These are phyloP conservation scores for Pulicaria dysenterica DNA, from an alignment of 129 eudicot genomes.

Conservation along the genomic window DNA sequence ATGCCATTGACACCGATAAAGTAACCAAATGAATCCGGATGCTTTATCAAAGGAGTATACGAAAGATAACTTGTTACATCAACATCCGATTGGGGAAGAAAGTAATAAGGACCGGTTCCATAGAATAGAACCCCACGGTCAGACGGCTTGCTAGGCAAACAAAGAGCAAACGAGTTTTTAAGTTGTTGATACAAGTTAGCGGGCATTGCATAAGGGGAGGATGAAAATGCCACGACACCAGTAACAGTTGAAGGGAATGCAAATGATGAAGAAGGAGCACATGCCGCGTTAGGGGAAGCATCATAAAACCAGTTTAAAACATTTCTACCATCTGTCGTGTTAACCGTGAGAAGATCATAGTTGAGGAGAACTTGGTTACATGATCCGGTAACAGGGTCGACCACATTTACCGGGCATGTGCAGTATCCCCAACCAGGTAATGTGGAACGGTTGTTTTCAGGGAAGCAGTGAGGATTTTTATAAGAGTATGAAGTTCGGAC, in stretches of 20 bases:
- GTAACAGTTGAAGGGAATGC: slow-evolving; percentile 1
- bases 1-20: not conserved
- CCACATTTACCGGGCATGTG: slow-evolving; percentile 29
- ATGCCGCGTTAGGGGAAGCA: not conserved
- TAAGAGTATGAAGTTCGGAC: not conserved
- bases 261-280: slow-evolving; percentile 20
- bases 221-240: slow-evolving; percentile 18
- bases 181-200: not conserved
- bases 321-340: slow-evolving; percentile 11
- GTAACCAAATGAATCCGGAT: slow-evolving; percentile 12
- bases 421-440: not conserved
- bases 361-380: slow-evolving; percentile 29
- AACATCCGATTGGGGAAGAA: not conserved
- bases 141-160: not conserved
- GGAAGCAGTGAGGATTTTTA: not conserved
- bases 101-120: slow-evolving; percentile 16
- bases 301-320: not conserved
- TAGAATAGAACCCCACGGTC: slow-evolving; percentile 7
- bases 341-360: not conserved
- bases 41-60: slow-evolving; percentile 12
- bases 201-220: not conserved
- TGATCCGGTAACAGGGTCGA: slow-evolving; percentile 31
- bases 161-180: slow-evolving; percentile 6
- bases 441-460: not conserved
- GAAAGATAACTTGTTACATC: slow-evolving; percentile 14